Conservation (phyloP, 768 basidiomycete genomes). For the Terana coerulea region DNA sequence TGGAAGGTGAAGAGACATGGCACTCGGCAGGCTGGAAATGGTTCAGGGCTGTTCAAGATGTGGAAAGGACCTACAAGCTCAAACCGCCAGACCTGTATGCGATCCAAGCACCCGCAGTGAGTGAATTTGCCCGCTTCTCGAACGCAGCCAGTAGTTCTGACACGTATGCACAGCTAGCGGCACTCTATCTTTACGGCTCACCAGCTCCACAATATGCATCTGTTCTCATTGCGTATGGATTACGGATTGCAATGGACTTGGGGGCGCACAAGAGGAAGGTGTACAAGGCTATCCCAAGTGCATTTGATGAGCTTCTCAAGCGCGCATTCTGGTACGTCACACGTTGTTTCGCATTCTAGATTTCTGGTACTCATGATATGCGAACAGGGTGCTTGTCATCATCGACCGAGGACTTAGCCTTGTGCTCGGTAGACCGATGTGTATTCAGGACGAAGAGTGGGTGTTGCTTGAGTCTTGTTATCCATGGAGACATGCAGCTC, state of each 20-base stretch:
- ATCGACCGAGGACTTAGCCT: constrained; percentile 41
- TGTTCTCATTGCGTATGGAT: constrained; percentile 39
- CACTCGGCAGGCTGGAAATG: constrained; percentile 35
- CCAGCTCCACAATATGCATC: constrained; percentile 10
- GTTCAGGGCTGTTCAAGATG: constrained; percentile 49
- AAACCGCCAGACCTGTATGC: constrained; percentile 54
- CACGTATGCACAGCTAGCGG: not conserved
- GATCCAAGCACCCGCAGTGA: constrained; percentile 64
- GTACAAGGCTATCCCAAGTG: constrained; percentile 41
- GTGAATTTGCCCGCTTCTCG: too few species aligned
- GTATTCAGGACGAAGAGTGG: constrained; percentile 70
- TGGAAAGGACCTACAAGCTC: constrained; percentile 42
- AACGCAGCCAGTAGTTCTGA: too few species aligned
- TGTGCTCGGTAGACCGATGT: constrained; percentile 55
- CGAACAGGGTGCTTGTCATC: constrained; percentile 37
- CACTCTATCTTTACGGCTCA: constrained; percentile 10
- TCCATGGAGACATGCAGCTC: not conserved
- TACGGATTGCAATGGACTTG: constrained; percentile 53
- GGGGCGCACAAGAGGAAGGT: constrained; percentile 69
- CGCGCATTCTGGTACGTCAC: constrained; percentile 64
- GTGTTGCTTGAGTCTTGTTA: constrained; percentile 21
- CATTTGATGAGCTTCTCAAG: constrained; percentile 72
- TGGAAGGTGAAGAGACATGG: constrained; percentile 2
- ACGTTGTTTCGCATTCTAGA: not conserved
- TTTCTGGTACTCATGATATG: not conserved